phyloP scores from a whole-genome alignment of 768 basidiomycete genomes.

The Calocybe gangraenosa region DNA sequence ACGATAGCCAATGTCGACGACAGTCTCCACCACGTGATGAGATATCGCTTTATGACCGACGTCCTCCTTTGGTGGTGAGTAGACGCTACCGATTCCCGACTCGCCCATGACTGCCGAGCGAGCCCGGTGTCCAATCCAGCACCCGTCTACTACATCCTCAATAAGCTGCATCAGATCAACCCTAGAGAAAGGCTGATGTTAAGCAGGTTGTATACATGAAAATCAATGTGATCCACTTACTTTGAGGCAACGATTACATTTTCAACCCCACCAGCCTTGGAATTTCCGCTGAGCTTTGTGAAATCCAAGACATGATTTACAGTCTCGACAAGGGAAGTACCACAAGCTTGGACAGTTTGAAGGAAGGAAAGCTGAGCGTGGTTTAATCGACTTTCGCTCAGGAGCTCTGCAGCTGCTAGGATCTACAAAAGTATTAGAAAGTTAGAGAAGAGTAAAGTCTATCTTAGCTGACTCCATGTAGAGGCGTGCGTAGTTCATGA shows the following conservation, averaged over 20 bases:
- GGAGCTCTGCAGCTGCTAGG: constrained; percentile 86
- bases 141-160: constrained; percentile 89
- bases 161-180: constrained; percentile 80
- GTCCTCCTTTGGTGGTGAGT: constrained; percentile 75
- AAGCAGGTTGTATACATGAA: constrained; percentile 4
- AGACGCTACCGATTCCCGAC: constrained; percentile 88
- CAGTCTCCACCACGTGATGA: constrained; percentile 66
- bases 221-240: constrained; percentile 35
- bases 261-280: constrained; percentile 73
- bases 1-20: constrained; percentile 80
- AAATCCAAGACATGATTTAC: constrained; percentile 97
- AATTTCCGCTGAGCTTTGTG: constrained; percentile 87
- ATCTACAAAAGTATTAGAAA: constrained; percentile 51
- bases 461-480: constrained; percentile 68
- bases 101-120: constrained; percentile 64
- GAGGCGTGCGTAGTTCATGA: constrained; percentile 85
- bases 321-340: constrained; percentile 92
- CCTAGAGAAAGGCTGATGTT: constrained; percentile 21
- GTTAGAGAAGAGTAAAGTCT: constrained; percentile 3
- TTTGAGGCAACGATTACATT: constrained; percentile 66
- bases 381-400: constrained; percentile 78
- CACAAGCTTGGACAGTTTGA: constrained; percentile 92
- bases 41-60: constrained; percentile 32
- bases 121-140: constrained; percentile 90
- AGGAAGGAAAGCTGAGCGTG: constrained; percentile 83